Base-by-base conservation (phyloP, 768 basidiomycete species). In the Roridomyces roridus region DNA sequence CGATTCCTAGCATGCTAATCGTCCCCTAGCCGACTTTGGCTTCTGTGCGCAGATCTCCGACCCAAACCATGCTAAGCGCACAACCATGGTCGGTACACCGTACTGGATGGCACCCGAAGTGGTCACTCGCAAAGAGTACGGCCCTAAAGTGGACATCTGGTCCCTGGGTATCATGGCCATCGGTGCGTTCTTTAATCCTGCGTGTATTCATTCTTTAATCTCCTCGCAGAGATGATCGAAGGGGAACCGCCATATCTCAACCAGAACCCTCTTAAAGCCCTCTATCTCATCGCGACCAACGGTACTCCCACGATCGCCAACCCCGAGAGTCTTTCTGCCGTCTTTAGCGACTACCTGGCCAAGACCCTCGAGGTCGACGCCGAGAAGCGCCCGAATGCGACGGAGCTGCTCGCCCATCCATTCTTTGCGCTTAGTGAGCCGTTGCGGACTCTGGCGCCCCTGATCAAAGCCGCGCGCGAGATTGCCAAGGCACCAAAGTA, bases 51-150 rank as follows among this genome's bases (percentile, higher is more conserved):
- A 97, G 74, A 92, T 97, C 52, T 94, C 94, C 20, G 92, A 94
- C 64, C 82, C 85, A n/a, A 87, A 87, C 9, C 87, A 90, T 61
- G 86, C 94, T 4, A 97, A 97, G 76, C 88, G 96, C 24, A 96
- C 95, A 31, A 97, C 96, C 31, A 98, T 98, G 96, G 95, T 98
- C 46, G 96, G 96, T 3, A 97, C 96, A 1, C 96, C 96, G 1
- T 98, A 98, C 71, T 98, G 96, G 96, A 97, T 98, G 96, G 96
- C 96, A 0, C 96, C 96, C 0, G 96, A 98, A 71, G 96, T 98
- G 44, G 96, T 97, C 62, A 98, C 95, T 23, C 87, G 95, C 51
- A 97, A 97, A 72, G 96, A 97, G 74, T 97, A 97, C 71, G 96
- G 96, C 0, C 92, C 96, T 14, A 98, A 98, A 70, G 96, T 98